phyloP scores from a whole-genome alignment of 345 rosid species.

The Murraya koenigii region DNA sequence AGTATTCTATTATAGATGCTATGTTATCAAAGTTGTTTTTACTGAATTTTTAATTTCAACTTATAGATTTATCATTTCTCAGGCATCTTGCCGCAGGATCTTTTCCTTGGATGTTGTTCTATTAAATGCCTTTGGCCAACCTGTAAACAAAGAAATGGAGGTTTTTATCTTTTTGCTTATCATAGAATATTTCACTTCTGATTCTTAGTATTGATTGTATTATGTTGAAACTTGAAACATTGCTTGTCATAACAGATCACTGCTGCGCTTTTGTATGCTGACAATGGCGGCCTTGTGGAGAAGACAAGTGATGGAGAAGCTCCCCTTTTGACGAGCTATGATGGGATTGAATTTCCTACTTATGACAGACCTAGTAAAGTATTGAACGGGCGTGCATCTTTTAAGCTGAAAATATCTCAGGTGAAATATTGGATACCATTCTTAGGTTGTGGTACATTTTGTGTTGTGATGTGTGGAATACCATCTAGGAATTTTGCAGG shows the following conservation, averaged over 20 bases:
- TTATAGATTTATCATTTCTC: slow-evolving; percentile 18
- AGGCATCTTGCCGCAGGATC: slow-evolving; percentile 72
- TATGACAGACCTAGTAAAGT: slow-evolving; percentile 57
- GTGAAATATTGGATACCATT: slow-evolving; percentile 25
- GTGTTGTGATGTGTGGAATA: background rate
- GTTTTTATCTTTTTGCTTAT: slow-evolving; percentile 33
- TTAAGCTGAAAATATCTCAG: slow-evolving; percentile 84
- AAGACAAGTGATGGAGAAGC: slow-evolving; percentile 61
- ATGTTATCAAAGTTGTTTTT: background rate
- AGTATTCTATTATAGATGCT: background rate
- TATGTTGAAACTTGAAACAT: slow-evolving; percentile 12
- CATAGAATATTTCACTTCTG: background rate
- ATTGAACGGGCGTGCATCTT: slow-evolving; percentile 68
- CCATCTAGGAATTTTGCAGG: background rate
- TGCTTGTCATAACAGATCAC: slow-evolving; percentile 42
- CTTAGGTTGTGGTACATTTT: slow-evolving; percentile 6
- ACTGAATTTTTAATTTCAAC: slow-evolving; percentile 1
- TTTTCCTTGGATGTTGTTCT: slow-evolving; percentile 73
- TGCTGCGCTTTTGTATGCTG: slow-evolving; percentile 76
- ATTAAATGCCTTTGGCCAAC: slow-evolving; percentile 56
- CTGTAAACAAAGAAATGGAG: slow-evolving; percentile 64
- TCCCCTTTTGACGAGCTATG: slow-evolving; percentile 68
- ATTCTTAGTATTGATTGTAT: background rate
- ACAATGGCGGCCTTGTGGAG: slow-evolving; percentile 63
- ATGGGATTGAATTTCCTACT: slow-evolving; percentile 75